Evolutionary conservation across 2,329 filamentous ascomycete species (phyloP).

Genomic region (Xylogone sp.): DNA sequence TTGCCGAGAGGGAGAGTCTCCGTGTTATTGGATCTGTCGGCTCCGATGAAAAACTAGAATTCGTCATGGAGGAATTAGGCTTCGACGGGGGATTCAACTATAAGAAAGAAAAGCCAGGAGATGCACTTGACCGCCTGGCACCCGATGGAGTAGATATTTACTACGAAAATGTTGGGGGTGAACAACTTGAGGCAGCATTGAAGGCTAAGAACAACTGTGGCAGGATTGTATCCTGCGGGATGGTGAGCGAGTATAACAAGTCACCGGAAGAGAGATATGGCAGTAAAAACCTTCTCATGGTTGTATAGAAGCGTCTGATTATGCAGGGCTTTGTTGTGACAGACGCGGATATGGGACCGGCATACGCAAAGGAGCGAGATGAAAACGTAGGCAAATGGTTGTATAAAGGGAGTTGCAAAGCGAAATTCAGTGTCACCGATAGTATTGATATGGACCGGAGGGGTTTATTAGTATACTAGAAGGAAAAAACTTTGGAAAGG

Average conservation of each 20-base stretch:
- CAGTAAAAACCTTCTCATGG: slow-evolving; percentile 55
- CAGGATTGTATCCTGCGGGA: slow-evolving; percentile 57
- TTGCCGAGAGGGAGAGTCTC: slow-evolving; percentile 73
- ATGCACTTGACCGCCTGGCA: slow-evolving; percentile 62
- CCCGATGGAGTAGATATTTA: slow-evolving; percentile 76
- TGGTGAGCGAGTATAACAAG: slow-evolving; percentile 68
- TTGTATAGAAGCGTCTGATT: slow-evolving; percentile 59
- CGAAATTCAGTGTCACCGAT: slow-evolving; percentile 53
- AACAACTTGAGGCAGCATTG: slow-evolving; percentile 67
- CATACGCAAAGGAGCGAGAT: slow-evolving; percentile 57
- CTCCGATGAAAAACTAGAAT: slow-evolving; percentile 71
- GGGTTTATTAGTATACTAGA: slow-evolving; percentile 64
- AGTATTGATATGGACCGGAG: slow-evolving; percentile 65
- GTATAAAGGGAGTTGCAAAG: slow-evolving; percentile 62
- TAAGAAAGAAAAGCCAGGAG: slow-evolving; percentile 65
- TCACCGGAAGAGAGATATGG: slow-evolving; percentile 51
- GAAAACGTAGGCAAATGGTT: slow-evolving; percentile 68
- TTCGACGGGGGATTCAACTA: slow-evolving; percentile 79
- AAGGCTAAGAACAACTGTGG: slow-evolving; percentile 59
- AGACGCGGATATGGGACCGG: slow-evolving; percentile 58
- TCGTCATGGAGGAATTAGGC: slow-evolving; percentile 66
- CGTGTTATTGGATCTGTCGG: slow-evolving; percentile 72
- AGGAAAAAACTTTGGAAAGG: slow-evolving; percentile 72
- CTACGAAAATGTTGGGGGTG: slow-evolving; percentile 77
- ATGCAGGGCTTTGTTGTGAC: slow-evolving; percentile 65